Base-by-base conservation (phyloP, 306 rosid species). In the Cicer arietinum region DNA sequence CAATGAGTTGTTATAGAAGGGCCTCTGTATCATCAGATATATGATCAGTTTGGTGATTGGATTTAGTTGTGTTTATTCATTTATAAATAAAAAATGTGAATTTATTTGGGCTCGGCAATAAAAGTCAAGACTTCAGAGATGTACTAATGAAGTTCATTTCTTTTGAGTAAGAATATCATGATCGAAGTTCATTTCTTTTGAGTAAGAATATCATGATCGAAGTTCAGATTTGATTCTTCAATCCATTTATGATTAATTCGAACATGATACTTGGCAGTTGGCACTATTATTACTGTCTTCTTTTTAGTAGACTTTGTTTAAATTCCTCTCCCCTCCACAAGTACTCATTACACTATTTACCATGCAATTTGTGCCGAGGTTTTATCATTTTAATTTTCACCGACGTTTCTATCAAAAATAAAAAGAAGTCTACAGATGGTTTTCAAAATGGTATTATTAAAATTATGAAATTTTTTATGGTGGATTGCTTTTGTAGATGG, bases 21-120 rank as follows among this genome's bases (percentile, higher is more conserved):
- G 54, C 42, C 52, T 57, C 67, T 66, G 75, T 52, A 56, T 81
- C 62, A 75, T 61, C 70, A 79, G 75, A 79, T 13, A 60, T 40
- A 42, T 30, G 37, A 30, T 76, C 73, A 52, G 50, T 59, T 70
- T 79, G 61, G 71, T 75, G 82, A 67, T 59, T 79, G 69, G 60
- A 51, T 79, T 79, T 82, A 13, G 42, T 56, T 67, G 25, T 47
- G 66, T 78, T 54, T 54, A 63, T 81, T 81, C 76, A 46, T 79
- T 79, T 60, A 60, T 75, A 59, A 82, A 85, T 81, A 80, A 73
- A 20, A 53, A 61, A 64, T 65, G 81, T 79, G 84, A 75, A 75
- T 72, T 76, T 59, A 71, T 78, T 85, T 75, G 54, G 22, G 39
- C 47, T 60, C 46, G 43, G 45, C 78, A 64, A 75, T 70, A 64